Conservation (phyloP, 1,284 basidiomycete species). For the Rhodotorula sp. region DNA sequence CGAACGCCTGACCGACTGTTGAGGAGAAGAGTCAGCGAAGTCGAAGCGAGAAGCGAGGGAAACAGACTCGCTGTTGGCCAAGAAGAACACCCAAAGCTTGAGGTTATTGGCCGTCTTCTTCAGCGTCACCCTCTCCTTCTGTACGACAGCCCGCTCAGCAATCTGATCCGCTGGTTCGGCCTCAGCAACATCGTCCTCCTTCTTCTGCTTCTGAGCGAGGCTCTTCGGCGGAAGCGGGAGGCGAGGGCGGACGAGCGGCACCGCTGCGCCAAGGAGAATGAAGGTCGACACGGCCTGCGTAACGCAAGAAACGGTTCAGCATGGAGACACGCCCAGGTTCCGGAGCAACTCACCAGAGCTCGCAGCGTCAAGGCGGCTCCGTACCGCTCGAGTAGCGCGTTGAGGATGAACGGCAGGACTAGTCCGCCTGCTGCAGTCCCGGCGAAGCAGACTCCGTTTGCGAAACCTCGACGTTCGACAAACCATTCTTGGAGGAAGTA, state of each 20-base stretch:
- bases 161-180: too few relatives aligned
- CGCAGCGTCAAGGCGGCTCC: conserved; percentile 12
- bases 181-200: not conserved
- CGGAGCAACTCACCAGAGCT: conserved; percentile 3
- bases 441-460: conserved; percentile 53
- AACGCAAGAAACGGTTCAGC: conserved; percentile 15
- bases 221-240: conserved; percentile 42
- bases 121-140: not conserved
- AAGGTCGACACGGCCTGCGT: conserved; percentile 47
- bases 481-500: conserved; percentile 55
- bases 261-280: conserved; percentile 41
- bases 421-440: conserved; percentile 51
- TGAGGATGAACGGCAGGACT: conserved; percentile 49
- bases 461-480: conserved; percentile 50
- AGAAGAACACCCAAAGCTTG: conserved; percentile 47
- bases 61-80: conserved; percentile 44
- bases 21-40: conserved; percentile 26
- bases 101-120: conserved; percentile 43
- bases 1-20: conserved; percentile 48
- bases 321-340: accelerated
- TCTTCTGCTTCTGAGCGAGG: not conserved
- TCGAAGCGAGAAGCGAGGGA: not conserved
- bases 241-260: conserved; percentile 49
- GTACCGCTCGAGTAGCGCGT: conserved; percentile 9
- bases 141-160: not conserved